Percentiles rank a stretch among this genome's conserved stretches.
phyloP scores from a whole-genome alignment of 371 early-diverging fungal genomes.

The Mucor indicus region DNA sequence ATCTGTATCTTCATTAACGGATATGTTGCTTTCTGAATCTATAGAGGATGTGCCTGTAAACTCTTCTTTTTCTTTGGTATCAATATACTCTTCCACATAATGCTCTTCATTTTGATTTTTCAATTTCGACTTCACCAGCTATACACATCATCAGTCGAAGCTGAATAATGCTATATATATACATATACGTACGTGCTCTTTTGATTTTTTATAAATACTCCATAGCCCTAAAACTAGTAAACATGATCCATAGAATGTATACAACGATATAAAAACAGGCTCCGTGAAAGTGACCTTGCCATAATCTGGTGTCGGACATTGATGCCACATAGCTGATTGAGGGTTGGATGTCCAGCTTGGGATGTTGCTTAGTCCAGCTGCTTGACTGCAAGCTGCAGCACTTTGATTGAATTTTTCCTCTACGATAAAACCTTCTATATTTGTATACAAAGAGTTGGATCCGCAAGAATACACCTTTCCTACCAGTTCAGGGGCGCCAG shows the following conservation, averaged over 20 bases:
- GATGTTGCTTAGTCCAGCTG: conserved; percentile 21
- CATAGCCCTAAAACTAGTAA: conserved; percentile 51
- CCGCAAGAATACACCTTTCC: conserved; percentile 29
- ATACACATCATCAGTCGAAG: neutral
- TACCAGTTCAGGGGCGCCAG: conserved; percentile 31
- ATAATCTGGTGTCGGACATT: conserved; percentile 50
- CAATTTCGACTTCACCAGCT: conserved; percentile 4
- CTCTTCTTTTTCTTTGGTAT: neutral
- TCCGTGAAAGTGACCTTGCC: conserved; percentile 42
- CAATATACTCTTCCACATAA: conserved; percentile 5
- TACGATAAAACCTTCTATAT: conserved; percentile 43
- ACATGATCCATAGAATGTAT: conserved; percentile 61
- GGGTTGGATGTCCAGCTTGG: conserved; percentile 38
- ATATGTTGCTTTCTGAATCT: neutral
- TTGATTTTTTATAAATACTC: conserved; percentile 53
- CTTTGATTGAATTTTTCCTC: conserved; percentile 41
- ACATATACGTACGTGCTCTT: neutral
- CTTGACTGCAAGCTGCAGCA: conserved; percentile 31
- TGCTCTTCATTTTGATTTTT: conserved; percentile 8
- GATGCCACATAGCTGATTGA: conserved; percentile 42
- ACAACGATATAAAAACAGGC: conserved; percentile 45
- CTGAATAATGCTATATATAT: neutral
- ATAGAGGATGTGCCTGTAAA: neutral
- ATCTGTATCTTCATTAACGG: conserved; percentile 8
- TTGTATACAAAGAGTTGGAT: conserved; percentile 13